Conservation (phyloP, 164 flowering plant species). For the Aristolochia californica region DNA sequence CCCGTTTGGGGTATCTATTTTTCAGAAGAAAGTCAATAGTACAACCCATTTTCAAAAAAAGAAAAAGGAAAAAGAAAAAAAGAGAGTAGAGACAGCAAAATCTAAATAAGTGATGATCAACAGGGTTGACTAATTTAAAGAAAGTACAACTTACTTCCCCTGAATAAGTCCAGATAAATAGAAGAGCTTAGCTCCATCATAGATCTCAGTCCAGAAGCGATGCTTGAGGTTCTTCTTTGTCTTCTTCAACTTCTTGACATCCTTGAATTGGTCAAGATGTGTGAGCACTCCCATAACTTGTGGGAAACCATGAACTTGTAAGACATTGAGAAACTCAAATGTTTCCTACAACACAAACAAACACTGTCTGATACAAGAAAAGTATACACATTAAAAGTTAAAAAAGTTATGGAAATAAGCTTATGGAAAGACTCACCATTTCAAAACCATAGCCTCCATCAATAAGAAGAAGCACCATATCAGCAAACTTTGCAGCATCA, state of each 20-base stretch:
- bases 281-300: constrained; percentile 97
- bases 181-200: constrained; percentile 90
- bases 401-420: not conserved
- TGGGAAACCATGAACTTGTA: constrained; percentile 95
- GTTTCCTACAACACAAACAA: constrained; percentile 55
- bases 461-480: constrained; percentile 74
- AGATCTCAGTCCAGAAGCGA: constrained; percentile 95
- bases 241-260: constrained; percentile 77
- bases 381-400: not conserved
- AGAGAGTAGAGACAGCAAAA: not conserved
- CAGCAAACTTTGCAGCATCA: constrained; percentile 91
- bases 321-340: constrained; percentile 88
- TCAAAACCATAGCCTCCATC: constrained; percentile 98
- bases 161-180: constrained; percentile 91
- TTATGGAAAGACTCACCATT: constrained; percentile 55
- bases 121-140: not conserved
- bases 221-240: constrained; percentile 91
- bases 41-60: too few species aligned
- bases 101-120: not conserved
- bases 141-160: constrained; percentile 58
- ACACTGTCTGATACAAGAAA: not conserved
- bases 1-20: constrained; percentile 75
- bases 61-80: not conserved
- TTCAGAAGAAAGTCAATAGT: not conserved
- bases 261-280: constrained; percentile 89